Evolutionary conservation across 179 eudicot genomes (phyloP).

Genomic region (Beta lomatogona): DNA sequence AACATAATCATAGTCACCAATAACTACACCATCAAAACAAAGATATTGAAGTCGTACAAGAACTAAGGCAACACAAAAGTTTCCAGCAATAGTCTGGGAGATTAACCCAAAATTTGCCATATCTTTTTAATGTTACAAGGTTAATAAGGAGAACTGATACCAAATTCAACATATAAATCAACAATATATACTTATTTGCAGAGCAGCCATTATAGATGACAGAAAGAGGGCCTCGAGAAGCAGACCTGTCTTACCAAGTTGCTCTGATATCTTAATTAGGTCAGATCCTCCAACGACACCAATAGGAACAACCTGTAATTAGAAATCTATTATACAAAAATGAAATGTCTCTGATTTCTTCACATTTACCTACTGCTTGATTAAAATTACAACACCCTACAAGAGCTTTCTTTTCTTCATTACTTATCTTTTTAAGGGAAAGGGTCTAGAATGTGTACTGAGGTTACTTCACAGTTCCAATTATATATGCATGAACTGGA

Average conservation of each 20-base stretch:
- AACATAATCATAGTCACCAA: slow-evolving; percentile 76
- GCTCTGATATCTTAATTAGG: slow-evolving; percentile 90
- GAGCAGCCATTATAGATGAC: background rate
- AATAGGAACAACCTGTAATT: slow-evolving; percentile 70
- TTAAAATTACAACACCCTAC: background rate
- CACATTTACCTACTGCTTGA: background rate
- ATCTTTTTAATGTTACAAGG: background rate
- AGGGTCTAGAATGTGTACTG: background rate
- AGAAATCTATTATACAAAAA: slow-evolving; percentile 20
- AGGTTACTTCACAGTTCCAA: background rate
- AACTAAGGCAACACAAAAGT: background rate
- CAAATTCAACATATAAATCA: background rate
- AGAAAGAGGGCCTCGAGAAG: slow-evolving; percentile 8
- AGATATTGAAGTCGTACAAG: background rate
- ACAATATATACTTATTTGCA: background rate
- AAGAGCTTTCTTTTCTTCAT: background rate
- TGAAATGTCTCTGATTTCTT: background rate
- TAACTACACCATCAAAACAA: slow-evolving; percentile 52
- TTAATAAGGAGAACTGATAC: background rate
- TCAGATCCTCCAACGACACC: slow-evolving; percentile 99
- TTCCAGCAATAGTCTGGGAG: background rate
- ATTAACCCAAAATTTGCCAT: background rate
- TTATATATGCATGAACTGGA: background rate
- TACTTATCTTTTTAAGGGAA: background rate
- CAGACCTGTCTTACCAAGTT: slow-evolving; percentile 86